Base-by-base conservation (phyloP, 1,284 basidiomycete species). In the Chiua sp. region DNA sequence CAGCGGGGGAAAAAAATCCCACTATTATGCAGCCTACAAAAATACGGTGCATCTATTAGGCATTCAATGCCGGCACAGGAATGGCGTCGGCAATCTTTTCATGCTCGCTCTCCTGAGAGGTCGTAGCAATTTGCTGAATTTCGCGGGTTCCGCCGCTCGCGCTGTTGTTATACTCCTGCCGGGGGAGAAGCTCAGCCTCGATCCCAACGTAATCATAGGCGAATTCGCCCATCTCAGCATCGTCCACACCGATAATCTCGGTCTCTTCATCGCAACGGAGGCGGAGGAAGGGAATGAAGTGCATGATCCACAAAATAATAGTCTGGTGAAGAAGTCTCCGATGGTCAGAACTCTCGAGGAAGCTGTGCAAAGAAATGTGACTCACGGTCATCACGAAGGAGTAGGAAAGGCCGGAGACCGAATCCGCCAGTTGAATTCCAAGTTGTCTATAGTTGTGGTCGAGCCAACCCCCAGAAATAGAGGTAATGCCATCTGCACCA, bases 191-290 rank as follows among this genome's bases (percentile, higher is more conserved):
- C 72, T 90, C 86, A 51, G 81, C 78, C 66, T 93, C 91, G 61
- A 93, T 75, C 18, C 87, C 88, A 60, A 93, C 92, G 67, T 93
- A 95, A 78, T 96, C 93, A 74, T 95, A 94, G n/a, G 92, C 92
- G 67, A 89, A 94, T 78, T 98, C 96, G 69, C 96, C 96, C 82
- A 98, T 90, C 79, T 96, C 93, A 16, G 89, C 86, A 71, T 98
- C 94, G 75, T 98, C 97, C 63, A 98, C 89, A 63, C 97, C 97
- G 60, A 98, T 80, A 62, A 96, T 90, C 80, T 98, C 96, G 35
- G 88, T 86, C 65, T 95, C 92, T 68, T 97, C 95, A 35, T 80
- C 78, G 22, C 85, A 83, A 60, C 95, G 89, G 51, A 99, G 85
- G 57, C 90, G 83, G 62, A 94, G 82, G 63, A 88, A 89, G 4